phyloP scores from a whole-genome alignment of 129 eudicot genomes.

The Escallonia herrerae region DNA sequence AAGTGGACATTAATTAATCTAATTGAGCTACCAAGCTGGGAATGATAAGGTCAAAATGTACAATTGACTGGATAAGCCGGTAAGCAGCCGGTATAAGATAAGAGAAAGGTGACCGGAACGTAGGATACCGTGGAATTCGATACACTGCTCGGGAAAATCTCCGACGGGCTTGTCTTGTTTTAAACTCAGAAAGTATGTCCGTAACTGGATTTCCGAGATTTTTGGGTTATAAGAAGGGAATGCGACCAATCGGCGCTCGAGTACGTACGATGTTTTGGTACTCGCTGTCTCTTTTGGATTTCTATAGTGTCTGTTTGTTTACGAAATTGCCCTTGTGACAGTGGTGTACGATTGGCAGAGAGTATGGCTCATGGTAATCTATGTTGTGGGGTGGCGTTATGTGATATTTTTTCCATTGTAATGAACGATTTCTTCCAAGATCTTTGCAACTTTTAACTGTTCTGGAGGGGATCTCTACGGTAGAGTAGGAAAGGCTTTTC shows the following conservation, averaged over 20 bases:
- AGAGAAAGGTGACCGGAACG: constrained; percentile 39
- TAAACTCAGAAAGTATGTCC: neutral
- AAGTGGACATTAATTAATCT: neutral
- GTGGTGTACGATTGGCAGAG: no score
- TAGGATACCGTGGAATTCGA: constrained; percentile 41
- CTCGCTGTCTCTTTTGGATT: neutral
- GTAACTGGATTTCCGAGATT: neutral
- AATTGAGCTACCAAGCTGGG: neutral
- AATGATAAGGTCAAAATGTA: constrained; percentile 17
- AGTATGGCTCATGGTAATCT: no score
- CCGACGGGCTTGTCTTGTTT: constrained; percentile 35
- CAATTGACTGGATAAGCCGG: constrained; percentile 19
- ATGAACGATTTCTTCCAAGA: no score
- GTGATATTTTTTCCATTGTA: no score
- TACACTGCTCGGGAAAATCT: constrained; percentile 31
- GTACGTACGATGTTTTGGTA: neutral
- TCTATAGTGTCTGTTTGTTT: no score
- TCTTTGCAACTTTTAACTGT: no score
- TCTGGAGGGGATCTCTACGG: no score
- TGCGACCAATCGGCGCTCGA: constrained; percentile 3
- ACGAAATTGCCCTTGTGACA: no score
- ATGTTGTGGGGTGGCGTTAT: no score
- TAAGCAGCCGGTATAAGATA: constrained; percentile 1
- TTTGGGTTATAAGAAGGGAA: constrained; percentile 11
- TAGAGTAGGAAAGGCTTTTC: no score